Evolutionary conservation across 176 grass and related monocot genomes (phyloP).

Genomic region (Zea luxurians): DNA sequence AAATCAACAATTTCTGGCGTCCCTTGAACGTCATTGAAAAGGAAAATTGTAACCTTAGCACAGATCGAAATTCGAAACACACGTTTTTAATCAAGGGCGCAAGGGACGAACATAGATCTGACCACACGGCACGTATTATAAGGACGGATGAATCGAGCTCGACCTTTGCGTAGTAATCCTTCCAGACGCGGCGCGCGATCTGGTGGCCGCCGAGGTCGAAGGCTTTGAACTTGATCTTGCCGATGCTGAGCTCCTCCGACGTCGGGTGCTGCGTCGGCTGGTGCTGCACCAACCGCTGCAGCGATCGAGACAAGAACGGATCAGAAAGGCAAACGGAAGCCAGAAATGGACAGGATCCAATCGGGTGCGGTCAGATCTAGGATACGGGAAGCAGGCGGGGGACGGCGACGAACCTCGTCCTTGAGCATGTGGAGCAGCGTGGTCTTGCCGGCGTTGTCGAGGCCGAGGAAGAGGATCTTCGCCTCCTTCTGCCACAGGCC

Average conservation of each 20-base stretch:
- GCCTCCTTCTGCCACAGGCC: constrained; percentile 81
- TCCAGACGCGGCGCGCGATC: constrained; percentile 79
- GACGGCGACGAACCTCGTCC: constrained; percentile 45
- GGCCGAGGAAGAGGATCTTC: constrained; percentile 81
- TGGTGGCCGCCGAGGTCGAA: constrained; percentile 77
- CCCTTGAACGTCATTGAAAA: background rate
- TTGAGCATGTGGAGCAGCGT: constrained; percentile 81
- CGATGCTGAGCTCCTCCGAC: constrained; percentile 84
- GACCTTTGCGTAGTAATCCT: constrained; percentile 79
- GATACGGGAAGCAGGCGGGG: background rate
- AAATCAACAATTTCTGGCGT: background rate
- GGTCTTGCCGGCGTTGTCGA: constrained; percentile 79
- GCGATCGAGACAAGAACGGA: background rate
- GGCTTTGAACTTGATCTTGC: constrained; percentile 83
- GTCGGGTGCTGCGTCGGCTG: constrained; percentile 79
- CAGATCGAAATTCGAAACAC: background rate
- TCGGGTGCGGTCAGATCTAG: constrained; percentile 17
- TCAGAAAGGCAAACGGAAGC: constrained; percentile 16
- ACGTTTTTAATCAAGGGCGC: background rate
- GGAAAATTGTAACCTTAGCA: background rate
- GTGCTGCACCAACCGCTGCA: constrained; percentile 75
- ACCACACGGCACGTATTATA: background rate
- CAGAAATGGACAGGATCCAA: constrained; percentile 5
- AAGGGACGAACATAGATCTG: constrained; percentile 26
- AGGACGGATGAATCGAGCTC: background rate